Base-by-base conservation (phyloP, 257 asterid species). In the Nicotiana attenuata region DNA sequence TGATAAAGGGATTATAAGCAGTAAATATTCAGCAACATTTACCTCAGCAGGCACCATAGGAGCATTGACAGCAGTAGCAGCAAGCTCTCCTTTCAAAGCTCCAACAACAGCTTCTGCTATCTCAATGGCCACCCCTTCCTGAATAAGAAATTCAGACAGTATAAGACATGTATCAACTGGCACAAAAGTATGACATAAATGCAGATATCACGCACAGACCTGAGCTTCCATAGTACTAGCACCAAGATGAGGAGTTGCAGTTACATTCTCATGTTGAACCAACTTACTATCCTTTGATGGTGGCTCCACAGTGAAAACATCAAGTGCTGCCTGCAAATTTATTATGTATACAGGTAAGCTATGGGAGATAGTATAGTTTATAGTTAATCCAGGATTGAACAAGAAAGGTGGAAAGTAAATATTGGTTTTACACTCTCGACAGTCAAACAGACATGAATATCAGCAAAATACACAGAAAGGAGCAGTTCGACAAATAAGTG, bases 11-110 rank as follows among this genome's bases (percentile, higher is more conserved):
- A 24, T 50, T 24, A 75, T 16, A 47, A 50, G 0, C 45, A 75
- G 45, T 56, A 75, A 75, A 7, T 75, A 50, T 50, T 47, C 16
- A 24, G 79, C 2, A 28, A 1, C 1, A 26, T 47, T 75, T 86
- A 95, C 99, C 99, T 95, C 88, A 79, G 97, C 94, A 81, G 98
- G 93, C 88, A 95, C 98, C 98, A 95, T 95, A 31, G 98, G 98
- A 56, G 98, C 99, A 76, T 95, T 95, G 69, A 95, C 99, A 75
- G 99, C 98, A 84, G 99, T 95, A 65, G 99, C 91, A 73, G 99
- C 92, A 85, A 95, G 97, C 89, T 95, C 99, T 65, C 98, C 98
- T 65, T 87, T 92, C 90, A 95, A 82, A 29, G 99, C 99, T 69
- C 99, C 99, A 66, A 93, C 96, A 76, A 95, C 99, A 61, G 98